These are phyloP conservation scores for Emericellopsis terricola DNA, from an alignment of 495 filamentous ascomycete species.

Conservation along the genomic window DNA sequence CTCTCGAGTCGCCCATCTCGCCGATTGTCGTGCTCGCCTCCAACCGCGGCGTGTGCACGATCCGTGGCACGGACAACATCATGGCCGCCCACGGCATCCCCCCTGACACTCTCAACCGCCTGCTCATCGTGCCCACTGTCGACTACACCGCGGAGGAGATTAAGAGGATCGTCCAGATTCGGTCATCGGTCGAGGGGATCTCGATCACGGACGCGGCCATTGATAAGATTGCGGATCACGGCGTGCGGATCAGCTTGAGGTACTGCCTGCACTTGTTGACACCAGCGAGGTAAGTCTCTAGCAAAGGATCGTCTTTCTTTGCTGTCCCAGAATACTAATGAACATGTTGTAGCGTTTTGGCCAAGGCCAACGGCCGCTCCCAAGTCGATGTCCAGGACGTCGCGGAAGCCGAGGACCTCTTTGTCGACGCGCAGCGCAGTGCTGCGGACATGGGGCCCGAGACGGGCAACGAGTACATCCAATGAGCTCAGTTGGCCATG, in stretches of 20 bases:
- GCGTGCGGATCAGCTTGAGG: constrained; percentile 69
- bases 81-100: constrained; percentile 84
- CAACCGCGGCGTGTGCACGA: constrained; percentile 80
- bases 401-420: constrained; percentile 74
- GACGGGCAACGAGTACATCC: constrained; percentile 41
- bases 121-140: constrained; percentile 88
- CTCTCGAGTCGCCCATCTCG: constrained; percentile 79
- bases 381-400: constrained; percentile 72
- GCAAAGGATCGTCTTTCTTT: neutral
- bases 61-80: constrained; percentile 70
- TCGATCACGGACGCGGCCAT: constrained; percentile 66
- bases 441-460: constrained; percentile 50
- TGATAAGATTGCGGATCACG: constrained; percentile 68
- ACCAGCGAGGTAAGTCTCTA: constrained; percentile 42
- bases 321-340: neutral
- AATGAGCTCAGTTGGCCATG: no score
- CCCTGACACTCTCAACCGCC: constrained; percentile 74
- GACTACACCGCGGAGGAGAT: constrained; percentile 75
- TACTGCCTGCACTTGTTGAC: constrained; percentile 87
- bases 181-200: constrained; percentile 64
- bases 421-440: constrained; percentile 77
- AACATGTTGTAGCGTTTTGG: constrained; percentile 27
- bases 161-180: constrained; percentile 68
- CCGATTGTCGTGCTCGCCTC: constrained; percentile 95
- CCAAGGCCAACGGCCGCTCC: constrained; percentile 43